Evolutionary conservation across 2,329 filamentous ascomycete genomes (phyloP).

Genomic region (Fonsecaea pugnacius): DNA sequence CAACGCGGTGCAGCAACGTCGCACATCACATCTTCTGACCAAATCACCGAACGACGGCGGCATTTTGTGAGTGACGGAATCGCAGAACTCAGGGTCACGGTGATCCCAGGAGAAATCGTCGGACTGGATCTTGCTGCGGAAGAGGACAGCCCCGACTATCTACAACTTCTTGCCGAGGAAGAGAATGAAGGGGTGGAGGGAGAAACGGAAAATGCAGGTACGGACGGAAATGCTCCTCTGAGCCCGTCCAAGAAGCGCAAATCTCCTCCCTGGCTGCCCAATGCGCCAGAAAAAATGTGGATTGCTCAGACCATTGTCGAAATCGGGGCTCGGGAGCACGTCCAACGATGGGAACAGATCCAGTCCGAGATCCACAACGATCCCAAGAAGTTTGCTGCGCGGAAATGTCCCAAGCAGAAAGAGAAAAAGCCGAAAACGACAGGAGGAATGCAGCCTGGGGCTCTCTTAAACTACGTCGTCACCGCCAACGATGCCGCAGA

Average conservation of each 20-base stretch:
- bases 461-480: slow-evolving; percentile 23
- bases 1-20: slow-evolving; percentile 40
- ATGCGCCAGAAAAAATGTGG: slow-evolving; percentile 69
- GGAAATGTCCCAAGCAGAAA: slow-evolving; percentile 33
- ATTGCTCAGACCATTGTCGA: slow-evolving; percentile 67
- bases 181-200: neutral
- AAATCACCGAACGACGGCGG: slow-evolving; percentile 66
- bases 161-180: slow-evolving; percentile 43
- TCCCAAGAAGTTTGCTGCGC: slow-evolving; percentile 36
- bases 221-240: slow-evolving; percentile 43
- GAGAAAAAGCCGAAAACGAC: slow-evolving; percentile 12
- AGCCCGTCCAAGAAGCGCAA: slow-evolving; percentile 50
- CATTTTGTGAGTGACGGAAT: slow-evolving; percentile 76
- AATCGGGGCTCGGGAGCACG: slow-evolving; percentile 66
- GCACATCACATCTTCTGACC: slow-evolving; percentile 29
- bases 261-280: slow-evolving; percentile 65
- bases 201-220: slow-evolving; percentile 36
- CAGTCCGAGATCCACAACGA: slow-evolving; percentile 34
- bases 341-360: slow-evolving; percentile 66
- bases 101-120: slow-evolving; percentile 75
- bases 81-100: slow-evolving; percentile 78
- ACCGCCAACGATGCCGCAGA: slow-evolving; percentile 14
- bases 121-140: slow-evolving; percentile 76
- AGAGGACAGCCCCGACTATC: slow-evolving; percentile 61
- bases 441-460: slow-evolving; percentile 25